Percentiles rank a stretch among this genome's conserved stretches.
These are phyloP conservation scores for Quercus tomentella DNA, from an alignment of 331 rosid species.

Conservation along the genomic window DNA sequence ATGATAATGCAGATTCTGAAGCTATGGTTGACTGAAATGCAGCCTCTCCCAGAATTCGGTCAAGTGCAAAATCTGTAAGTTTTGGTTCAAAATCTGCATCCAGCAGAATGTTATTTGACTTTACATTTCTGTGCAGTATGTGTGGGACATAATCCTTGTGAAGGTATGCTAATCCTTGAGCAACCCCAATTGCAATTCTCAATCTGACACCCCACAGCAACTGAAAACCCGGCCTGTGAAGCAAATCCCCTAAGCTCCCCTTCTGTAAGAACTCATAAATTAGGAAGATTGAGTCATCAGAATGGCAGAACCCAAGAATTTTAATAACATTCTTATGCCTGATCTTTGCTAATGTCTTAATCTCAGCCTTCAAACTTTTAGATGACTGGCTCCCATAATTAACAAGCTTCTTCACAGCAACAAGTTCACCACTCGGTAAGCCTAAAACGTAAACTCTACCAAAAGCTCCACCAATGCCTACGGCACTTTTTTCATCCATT, in stretches of 20 bases:
- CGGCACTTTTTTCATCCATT: slow-evolving; percentile 76
- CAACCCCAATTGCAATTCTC: slow-evolving; percentile 78
- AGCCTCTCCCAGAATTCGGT: slow-evolving; percentile 74
- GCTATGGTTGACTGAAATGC: slow-evolving; percentile 70
- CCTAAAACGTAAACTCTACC: slow-evolving; percentile 69
- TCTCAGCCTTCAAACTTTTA: slow-evolving; percentile 72
- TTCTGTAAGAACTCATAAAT: slow-evolving; percentile 75
- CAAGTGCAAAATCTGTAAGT: slow-evolving; percentile 75
- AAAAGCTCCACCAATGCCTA: slow-evolving; percentile 61
- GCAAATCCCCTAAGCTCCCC: slow-evolving; percentile 83
- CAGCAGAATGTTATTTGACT: slow-evolving; percentile 68
- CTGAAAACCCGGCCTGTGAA: slow-evolving; percentile 45
- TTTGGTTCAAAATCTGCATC: slow-evolving; percentile 77
- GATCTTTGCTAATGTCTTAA: slow-evolving; percentile 85
- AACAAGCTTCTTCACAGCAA: slow-evolving; percentile 81
- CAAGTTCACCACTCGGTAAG: slow-evolving; percentile 76
- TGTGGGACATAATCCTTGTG: slow-evolving; percentile 90
- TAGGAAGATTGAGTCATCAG: slow-evolving; percentile 73
- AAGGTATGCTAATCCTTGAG: slow-evolving; percentile 90
- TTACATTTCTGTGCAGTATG: slow-evolving; percentile 73
- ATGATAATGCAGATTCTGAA: slow-evolving; percentile 72
- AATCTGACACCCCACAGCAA: slow-evolving; percentile 69
- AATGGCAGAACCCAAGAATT: slow-evolving; percentile 83
- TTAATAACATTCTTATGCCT: slow-evolving; percentile 87
- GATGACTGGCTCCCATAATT: slow-evolving; percentile 76